A percentile compares a stretch with the other conserved stretches of the same genome.
phyloP scores from a whole-genome alignment of 305 asterid genomes.

The Caryopteris hybrid region DNA sequence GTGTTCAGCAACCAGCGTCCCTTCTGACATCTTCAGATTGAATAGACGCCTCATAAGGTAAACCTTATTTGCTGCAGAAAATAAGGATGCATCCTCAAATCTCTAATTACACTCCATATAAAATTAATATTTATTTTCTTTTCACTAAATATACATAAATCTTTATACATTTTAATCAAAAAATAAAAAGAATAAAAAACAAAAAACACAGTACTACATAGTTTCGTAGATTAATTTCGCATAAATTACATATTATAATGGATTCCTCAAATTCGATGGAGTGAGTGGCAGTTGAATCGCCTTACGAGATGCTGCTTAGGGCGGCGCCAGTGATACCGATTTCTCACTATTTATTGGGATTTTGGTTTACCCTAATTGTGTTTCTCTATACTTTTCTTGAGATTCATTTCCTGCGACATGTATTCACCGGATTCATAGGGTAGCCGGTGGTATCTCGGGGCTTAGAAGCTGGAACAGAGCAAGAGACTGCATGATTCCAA shows the following conservation, averaged over 20 bases:
- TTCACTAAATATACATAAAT: too few relatives aligned
- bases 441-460: slow-evolving; percentile 30
- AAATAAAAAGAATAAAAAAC: too few relatives aligned
- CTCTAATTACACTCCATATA: too few relatives aligned
- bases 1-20: too few relatives aligned
- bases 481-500: slow-evolving; percentile 24
- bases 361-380: slow-evolving; percentile 25
- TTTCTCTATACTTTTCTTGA: slow-evolving; percentile 53
- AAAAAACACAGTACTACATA: too few relatives aligned
- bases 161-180: too few relatives aligned
- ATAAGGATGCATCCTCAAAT: too few relatives aligned
- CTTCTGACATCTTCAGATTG: too few relatives aligned
- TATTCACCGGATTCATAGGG: slow-evolving; percentile 64
- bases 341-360: slow-evolving; percentile 45
- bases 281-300: slow-evolving; percentile 26
- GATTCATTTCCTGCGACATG: slow-evolving; percentile 54
- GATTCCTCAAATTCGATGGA: slow-evolving; percentile 11
- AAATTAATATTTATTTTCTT: too few relatives aligned
- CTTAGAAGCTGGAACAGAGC: slow-evolving; percentile 1
- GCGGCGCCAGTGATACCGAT: slow-evolving; percentile 41
- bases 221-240: background rate
- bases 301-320: slow-evolving; percentile 37
- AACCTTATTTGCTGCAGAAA: too few relatives aligned
- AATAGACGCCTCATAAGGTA: too few relatives aligned
- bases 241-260: slow-evolving; percentile 27